Evolutionary conservation across 805 yeast genomes (phyloP).

Genomic region (Metschnikowia sp.): DNA sequence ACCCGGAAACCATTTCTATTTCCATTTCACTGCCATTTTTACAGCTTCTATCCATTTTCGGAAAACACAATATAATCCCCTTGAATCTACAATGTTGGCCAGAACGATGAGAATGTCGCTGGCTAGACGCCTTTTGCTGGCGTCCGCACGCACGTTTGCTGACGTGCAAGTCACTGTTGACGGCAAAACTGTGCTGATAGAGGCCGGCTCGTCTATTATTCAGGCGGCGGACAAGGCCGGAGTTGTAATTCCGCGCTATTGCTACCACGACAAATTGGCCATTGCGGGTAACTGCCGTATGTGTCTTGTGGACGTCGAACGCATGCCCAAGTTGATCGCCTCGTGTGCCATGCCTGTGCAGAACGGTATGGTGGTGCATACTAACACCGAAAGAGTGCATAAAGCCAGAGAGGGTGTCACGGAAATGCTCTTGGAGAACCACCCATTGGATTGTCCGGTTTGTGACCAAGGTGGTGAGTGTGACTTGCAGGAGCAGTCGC

Average conservation of each 20-base stretch:
- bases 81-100: slow-evolving; percentile 11
- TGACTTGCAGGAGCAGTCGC: slow-evolving; percentile 84
- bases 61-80: too few species aligned
- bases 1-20: too few species aligned
- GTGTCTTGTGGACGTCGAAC: slow-evolving; percentile 88
- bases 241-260: slow-evolving; percentile 81
- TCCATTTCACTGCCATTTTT: too few species aligned
- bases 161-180: slow-evolving; percentile 62
- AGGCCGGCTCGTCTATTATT: slow-evolving; percentile 82
- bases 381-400: slow-evolving; percentile 72
- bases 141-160: slow-evolving; percentile 34
- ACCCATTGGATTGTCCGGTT: slow-evolving; percentile 88
- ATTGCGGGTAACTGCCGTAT: slow-evolving; percentile 92
- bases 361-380: slow-evolving; percentile 82
- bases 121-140: slow-evolving; percentile 23
- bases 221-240: slow-evolving; percentile 94
- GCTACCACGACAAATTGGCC: slow-evolving; percentile 87
- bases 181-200: slow-evolving; percentile 72
- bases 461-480: slow-evolving; percentile 96
- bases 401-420: slow-evolving; percentile 88
- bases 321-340: slow-evolving; percentile 86
- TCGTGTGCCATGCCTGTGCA: slow-evolving; percentile 92
- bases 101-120: slow-evolving; percentile 13
- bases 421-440: slow-evolving; percentile 83
- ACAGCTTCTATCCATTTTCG: too few species aligned